These are phyloP conservation scores for Choiromyces venosus DNA, from an alignment of 495 filamentous ascomycete genomes.

Conservation along the genomic window DNA sequence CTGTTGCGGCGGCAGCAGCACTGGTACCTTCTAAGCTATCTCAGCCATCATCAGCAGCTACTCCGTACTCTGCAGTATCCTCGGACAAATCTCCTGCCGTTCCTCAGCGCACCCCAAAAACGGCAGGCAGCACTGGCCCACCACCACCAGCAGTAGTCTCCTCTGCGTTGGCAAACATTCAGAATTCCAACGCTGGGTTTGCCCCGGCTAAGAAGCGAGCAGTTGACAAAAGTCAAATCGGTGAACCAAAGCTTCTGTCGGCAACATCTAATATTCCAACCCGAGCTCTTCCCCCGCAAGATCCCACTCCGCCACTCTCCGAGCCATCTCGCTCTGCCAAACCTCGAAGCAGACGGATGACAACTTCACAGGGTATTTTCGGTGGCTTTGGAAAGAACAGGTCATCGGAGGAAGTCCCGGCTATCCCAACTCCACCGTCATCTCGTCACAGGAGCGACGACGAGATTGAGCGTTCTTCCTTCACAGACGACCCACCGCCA, in stretches of 20 bases:
- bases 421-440: slow-evolving; percentile 26
- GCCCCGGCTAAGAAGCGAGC: slow-evolving; percentile 36
- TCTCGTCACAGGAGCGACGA: slow-evolving; percentile 30
- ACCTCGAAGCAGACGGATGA: slow-evolving; percentile 16
- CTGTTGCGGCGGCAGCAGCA: slow-evolving; percentile 12
- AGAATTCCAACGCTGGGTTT: slow-evolving; percentile 32
- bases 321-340: slow-evolving; percentile 10
- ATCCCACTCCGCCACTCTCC: slow-evolving; percentile 6
- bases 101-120: slow-evolving; percentile 17
- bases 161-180: slow-evolving; percentile 19
- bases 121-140: slow-evolving; percentile 18
- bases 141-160: background rate
- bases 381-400: slow-evolving; percentile 35
- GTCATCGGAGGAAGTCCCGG: slow-evolving; percentile 35
- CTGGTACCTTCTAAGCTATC: slow-evolving; percentile 12
- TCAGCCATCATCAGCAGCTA: slow-evolving; percentile 18
- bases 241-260: slow-evolving; percentile 36
- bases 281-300: slow-evolving; percentile 29
- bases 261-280: slow-evolving; percentile 41
- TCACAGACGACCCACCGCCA: slow-evolving; percentile 33
- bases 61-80: slow-evolving; percentile 17
- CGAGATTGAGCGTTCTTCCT: slow-evolving; percentile 35
- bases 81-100: slow-evolving; percentile 31
- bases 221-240: slow-evolving; percentile 38
- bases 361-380: slow-evolving; percentile 32